Percentiles rank a stretch among this genome's conserved stretches.
phyloP scores from a whole-genome alignment of 2,329 filamentous ascomycete genomes.

The Neobulgaria alba region DNA sequence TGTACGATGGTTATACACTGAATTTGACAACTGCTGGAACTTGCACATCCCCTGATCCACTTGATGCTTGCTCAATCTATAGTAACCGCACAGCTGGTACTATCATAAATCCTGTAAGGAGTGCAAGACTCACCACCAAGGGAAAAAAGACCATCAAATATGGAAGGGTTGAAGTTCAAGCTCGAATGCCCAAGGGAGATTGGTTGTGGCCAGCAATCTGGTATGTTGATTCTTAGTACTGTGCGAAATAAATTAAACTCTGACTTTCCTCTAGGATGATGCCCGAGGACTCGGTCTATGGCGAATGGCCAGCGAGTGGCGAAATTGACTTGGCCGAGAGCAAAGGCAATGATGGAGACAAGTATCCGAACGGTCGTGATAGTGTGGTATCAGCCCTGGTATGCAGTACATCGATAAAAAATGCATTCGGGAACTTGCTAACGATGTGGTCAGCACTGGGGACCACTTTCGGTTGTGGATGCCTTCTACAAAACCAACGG shows the following conservation, averaged over 20 bases:
- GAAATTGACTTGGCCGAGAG: conserved; percentile 76
- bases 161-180: conserved; percentile 68
- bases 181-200: conserved; percentile 65
- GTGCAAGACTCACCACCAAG: conserved; percentile 67
- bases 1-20: conserved; percentile 38
- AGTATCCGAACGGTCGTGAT: conserved; percentile 59
- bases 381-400: conserved; percentile 23
- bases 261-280: conserved; percentile 58
- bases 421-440: too few relatives aligned
- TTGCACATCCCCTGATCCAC: conserved; percentile 53
- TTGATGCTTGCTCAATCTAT: conserved; percentile 51
- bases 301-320: conserved; percentile 66
- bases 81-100: conserved; percentile 72
- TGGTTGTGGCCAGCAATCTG: conserved; percentile 86
- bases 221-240: conserved; percentile 26
- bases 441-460: conserved; percentile 55
- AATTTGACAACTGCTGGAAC: conserved; percentile 54
- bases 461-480: conserved; percentile 38
- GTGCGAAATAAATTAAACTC: too few relatives aligned
- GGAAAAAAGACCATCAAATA: conserved; percentile 63
- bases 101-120: conserved; percentile 67
- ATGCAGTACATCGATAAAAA: too few relatives aligned
- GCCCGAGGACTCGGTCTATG: conserved; percentile 62
- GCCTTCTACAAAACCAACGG: conserved; percentile 5
- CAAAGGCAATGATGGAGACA: conserved; percentile 70